Percentiles rank a stretch among this genome's conserved stretches.
Evolutionary conservation across 2,329 filamentous ascomycete species (phyloP).

Genomic region (Botrytis tulipae): DNA sequence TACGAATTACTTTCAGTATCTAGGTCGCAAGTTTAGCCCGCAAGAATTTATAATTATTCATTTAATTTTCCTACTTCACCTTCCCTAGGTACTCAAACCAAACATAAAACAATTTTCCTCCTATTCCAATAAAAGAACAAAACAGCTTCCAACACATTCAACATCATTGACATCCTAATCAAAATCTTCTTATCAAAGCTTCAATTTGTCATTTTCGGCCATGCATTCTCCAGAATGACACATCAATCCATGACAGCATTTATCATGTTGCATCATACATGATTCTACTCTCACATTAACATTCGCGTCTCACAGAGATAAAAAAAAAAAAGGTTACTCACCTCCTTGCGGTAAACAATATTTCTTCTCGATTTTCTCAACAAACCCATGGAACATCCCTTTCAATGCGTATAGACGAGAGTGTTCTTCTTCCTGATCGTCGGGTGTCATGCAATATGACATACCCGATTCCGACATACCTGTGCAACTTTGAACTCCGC

Average conservation of each 20-base stretch:
- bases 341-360: not conserved
- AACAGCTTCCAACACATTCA: not conserved
- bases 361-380: not conserved
- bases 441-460: not conserved
- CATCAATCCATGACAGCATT: constrained; percentile 6
- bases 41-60: not conserved
- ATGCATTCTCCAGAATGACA: constrained; percentile 5
- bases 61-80: too few relatives aligned
- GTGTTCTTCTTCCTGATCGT: not conserved
- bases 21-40: not conserved
- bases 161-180: not conserved
- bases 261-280: constrained; percentile 10
- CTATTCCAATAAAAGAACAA: not conserved
- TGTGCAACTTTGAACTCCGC: not conserved
- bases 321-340: not conserved
- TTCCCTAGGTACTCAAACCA: not conserved
- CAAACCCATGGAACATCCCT: not conserved
- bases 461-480: not conserved
- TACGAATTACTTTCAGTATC: not conserved
- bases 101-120: not conserved
- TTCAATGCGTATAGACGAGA: not conserved
- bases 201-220: not conserved
- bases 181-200: not conserved
- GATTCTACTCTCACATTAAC: not conserved
- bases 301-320: not conserved